Evolutionary conservation across 73 alveolate genomes (phyloP), one percentile per base, ranked within the genome.

Genomic region (Paramecium sexaurelia): DNA sequence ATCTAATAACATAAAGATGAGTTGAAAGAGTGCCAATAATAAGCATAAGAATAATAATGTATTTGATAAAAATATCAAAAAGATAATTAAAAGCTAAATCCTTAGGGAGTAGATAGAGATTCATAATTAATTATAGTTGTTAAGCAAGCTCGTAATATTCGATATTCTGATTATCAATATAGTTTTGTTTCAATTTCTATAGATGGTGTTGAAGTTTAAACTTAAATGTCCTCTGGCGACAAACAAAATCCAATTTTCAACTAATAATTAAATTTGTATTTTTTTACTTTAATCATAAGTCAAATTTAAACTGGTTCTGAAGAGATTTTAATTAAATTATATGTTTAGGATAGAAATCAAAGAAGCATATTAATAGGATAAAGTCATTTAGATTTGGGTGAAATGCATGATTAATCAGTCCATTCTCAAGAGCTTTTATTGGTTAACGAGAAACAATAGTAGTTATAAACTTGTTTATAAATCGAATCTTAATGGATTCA

Each of bases 401-500:
- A 37, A 43, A 41, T 78, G 40, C 55, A 78, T 78, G 90, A 78
- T 39, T 45, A 78, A 45, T 41, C n/a, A 78, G 90, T 78, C 9
- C 90, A 78, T 22, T 20, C 68, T 3, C 22, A 29, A 19, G 9
- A 20, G 10, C 22, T 78, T 4, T 24, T 41, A 41, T 33, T 78
- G 19, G 29, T 41, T 37, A 78, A 78, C 41, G 40, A 39, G 5
- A 78, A 32, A 39, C 11, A 61, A 78, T n/a, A 78, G 19, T 17
- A 19, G 4, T n/a, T 40, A 13, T 15, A 71, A 22, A 45, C 90
- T 0, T 41, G 1, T 22, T 9, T 78, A 78, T 13, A 41, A 19
- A 20, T 78, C 1, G 90, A 78, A 45, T 32, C 90, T 9, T 78
- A 78, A 78, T 78, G 90, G 90, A 78, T 78, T 41, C 73, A 78